Conservation (phyloP, 1,139 yeast genomes). For the Yamadazyma sp. region DNA sequence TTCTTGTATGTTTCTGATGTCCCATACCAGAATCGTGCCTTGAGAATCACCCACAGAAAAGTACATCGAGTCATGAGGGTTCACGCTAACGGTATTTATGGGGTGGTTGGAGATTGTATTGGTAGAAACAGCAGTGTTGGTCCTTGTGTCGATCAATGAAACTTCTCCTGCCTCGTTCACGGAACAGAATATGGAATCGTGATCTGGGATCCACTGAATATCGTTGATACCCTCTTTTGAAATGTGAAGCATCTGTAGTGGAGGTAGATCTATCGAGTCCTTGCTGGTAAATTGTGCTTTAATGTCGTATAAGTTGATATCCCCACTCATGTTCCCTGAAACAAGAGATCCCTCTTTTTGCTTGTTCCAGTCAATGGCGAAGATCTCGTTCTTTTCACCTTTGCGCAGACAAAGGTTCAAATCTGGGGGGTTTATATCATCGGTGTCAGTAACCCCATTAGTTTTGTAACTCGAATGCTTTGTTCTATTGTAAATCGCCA, state of each 20-base stretch:
- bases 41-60: constrained; percentile 69
- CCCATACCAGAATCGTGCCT: constrained; percentile 69
- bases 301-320: constrained; percentile 36
- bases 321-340: constrained; percentile 39
- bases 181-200: constrained; percentile 54
- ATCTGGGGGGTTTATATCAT: constrained; percentile 33
- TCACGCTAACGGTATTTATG: constrained; percentile 67
- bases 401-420: constrained; percentile 19
- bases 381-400: constrained; percentile 28
- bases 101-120: constrained; percentile 42
- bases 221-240: constrained; percentile 54
- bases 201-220: constrained; percentile 59
- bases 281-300: constrained; percentile 19
- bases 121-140: constrained; percentile 18
- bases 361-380: constrained; percentile 47
- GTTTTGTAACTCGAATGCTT: constrained; percentile 47
- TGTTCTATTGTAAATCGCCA: constrained; percentile 52
- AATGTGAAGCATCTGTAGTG: constrained; percentile 7
- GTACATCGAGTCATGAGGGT: constrained; percentile 49
- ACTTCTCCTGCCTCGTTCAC: constrained; percentile 59
- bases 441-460: constrained; percentile 21
- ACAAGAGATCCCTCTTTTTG: constrained; percentile 37
- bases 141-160: constrained; percentile 52
- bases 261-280: constrained; percentile 3
- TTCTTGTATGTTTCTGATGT: constrained; percentile 49